These are phyloP conservation scores for Plasmodium falciparum DNA, from an alignment of 169 alveolate genomes.

Conservation along the genomic window DNA sequence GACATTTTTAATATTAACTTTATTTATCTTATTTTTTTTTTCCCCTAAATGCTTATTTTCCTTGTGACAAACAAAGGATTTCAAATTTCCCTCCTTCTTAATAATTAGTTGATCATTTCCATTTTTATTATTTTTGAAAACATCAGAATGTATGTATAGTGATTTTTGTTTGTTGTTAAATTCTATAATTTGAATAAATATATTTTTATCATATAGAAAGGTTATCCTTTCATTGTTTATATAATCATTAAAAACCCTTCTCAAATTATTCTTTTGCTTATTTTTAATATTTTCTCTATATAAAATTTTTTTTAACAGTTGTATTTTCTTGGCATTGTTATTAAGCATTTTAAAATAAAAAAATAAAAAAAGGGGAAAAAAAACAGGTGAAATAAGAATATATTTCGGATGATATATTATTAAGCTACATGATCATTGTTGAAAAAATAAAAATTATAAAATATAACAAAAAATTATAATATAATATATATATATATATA, in stretches of 20 bases:
- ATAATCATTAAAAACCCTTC: not conserved
- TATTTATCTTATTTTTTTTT: no score
- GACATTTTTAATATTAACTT: no score
- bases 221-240: constrained; percentile 28
- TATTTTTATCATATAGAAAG: constrained; percentile 22
- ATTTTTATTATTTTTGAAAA: not conserved
- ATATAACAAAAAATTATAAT: no score
- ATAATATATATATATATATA: no score
- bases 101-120: not conserved
- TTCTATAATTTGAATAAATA: constrained; percentile 42
- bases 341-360: constrained; percentile 13
- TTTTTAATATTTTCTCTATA: constrained; percentile 50
- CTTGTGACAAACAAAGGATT: no score
- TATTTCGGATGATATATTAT: no score
- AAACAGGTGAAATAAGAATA: no score
- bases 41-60: no score
- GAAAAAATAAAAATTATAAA: no score
- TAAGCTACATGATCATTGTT: no score
- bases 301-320: constrained; percentile 25
- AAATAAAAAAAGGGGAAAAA: no score
- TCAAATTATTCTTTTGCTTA: constrained; percentile 2
- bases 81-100: no score
- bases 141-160: not conserved
- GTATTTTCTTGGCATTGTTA: constrained; percentile 22
- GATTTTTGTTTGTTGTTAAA: constrained; percentile 3